These are phyloP conservation scores for Aspergillus eucalypticola DNA, from an alignment of 2,329 filamentous ascomycete genomes.

Conservation along the genomic window DNA sequence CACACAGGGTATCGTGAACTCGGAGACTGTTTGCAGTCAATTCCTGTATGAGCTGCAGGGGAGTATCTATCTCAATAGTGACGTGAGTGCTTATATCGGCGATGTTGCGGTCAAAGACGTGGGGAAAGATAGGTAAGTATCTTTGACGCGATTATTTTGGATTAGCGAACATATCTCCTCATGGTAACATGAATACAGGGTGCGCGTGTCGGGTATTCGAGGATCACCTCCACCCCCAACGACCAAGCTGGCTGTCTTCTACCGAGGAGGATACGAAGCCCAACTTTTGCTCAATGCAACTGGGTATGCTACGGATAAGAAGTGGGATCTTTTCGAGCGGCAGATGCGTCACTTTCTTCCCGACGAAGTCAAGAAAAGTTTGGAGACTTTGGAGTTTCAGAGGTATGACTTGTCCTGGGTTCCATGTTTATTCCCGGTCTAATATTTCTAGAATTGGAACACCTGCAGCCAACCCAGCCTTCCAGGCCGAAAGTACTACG, in stretches of 20 bases:
- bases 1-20: constrained; percentile 46
- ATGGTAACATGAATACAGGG: constrained; percentile 28
- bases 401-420: constrained; percentile 26
- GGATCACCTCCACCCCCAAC: constrained; percentile 52
- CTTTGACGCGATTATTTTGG: too few species aligned
- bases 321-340: constrained; percentile 52
- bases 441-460: constrained; percentile 34
- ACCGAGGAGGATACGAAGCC: constrained; percentile 51
- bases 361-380: constrained; percentile 41
- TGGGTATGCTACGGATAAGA: constrained; percentile 51
- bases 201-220: constrained; percentile 44
- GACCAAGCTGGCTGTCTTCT: constrained; percentile 56
- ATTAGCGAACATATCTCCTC: background rate
- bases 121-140: constrained; percentile 31
- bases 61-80: constrained; percentile 49
- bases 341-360: constrained; percentile 49
- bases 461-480: constrained; percentile 40
- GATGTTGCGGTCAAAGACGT: constrained; percentile 40
- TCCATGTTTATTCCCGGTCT: background rate
- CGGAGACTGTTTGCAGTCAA: constrained; percentile 48
- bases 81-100: constrained; percentile 48
- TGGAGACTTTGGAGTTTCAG: constrained; percentile 58
- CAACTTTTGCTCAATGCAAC: constrained; percentile 50
- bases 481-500: constrained; percentile 47
- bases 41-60: constrained; percentile 54